Evolutionary conservation across 2,329 filamentous ascomycete species (phyloP).

Genomic region (Juglanconis juglandina): DNA sequence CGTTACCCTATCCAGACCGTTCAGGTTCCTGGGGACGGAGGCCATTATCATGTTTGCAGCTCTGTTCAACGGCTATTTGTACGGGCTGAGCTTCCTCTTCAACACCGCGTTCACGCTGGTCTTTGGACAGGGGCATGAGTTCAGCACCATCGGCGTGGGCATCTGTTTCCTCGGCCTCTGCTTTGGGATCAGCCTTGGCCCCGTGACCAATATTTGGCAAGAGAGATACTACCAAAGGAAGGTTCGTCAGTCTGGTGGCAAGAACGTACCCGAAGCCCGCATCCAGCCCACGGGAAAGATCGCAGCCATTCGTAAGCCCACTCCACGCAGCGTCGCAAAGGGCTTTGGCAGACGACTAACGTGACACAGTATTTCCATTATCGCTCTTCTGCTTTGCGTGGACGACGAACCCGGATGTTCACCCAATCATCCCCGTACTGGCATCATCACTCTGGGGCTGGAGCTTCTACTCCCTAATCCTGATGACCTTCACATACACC

Average conservation of each 20-base stretch:
- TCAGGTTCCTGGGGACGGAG: slow-evolving; percentile 43
- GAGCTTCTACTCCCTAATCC: slow-evolving; percentile 47
- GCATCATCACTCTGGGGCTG: slow-evolving; percentile 48
- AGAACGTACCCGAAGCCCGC: slow-evolving; percentile 39
- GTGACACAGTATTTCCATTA: slow-evolving; percentile 24
- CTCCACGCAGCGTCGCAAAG: not conserved
- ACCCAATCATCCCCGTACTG: slow-evolving; percentile 46
- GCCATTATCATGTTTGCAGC: slow-evolving; percentile 46
- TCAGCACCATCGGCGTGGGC: slow-evolving; percentile 35
- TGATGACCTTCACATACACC: slow-evolving; percentile 47
- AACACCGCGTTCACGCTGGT: slow-evolving; percentile 47
- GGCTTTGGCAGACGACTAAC: not conserved
- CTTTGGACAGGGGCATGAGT: slow-evolving; percentile 42
- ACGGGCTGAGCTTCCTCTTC: slow-evolving; percentile 47
- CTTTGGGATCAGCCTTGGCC: slow-evolving; percentile 28
- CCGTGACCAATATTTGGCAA: slow-evolving; percentile 42
- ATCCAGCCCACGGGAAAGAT: slow-evolving; percentile 34
- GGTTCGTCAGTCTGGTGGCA: slow-evolving; percentile 28
- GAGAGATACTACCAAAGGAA: slow-evolving; percentile 37
- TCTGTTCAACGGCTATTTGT: slow-evolving; percentile 46
- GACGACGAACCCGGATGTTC: slow-evolving; percentile 28
- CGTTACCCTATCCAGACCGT: slow-evolving; percentile 41
- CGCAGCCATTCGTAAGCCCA: slow-evolving; percentile 33
- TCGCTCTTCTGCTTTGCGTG: slow-evolving; percentile 36
- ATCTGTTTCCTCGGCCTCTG: slow-evolving; percentile 35